Base-by-base conservation (phyloP, 1,284 basidiomycete species). In the Trichosporon sp. region DNA sequence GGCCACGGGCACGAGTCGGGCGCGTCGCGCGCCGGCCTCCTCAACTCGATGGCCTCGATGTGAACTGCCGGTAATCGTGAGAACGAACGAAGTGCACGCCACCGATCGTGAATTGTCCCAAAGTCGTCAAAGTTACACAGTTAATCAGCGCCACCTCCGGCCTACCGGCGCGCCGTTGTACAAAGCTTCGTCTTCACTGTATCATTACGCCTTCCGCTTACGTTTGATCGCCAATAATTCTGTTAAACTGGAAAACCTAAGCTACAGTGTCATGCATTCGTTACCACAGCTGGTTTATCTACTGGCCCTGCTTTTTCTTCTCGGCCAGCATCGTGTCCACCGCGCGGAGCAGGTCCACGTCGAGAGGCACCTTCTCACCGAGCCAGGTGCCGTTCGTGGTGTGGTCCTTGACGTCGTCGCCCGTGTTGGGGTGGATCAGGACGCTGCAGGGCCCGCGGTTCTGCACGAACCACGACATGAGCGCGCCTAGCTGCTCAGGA, bases 361-460 rank as follows among this genome's bases (percentile, higher is more conserved):
- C 76, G 60, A 91, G 76, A 0, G 88, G 87, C 85, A 87, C 89
- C 4, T 86, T 85, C 60, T 78, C 84, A 6, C 90, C 90, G 78
- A 92, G 90, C 91, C 90, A 92, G 0, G 88, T 86, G 67, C 85
- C 86, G 1, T 87, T 81, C 70, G 88, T 87, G 0, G 89, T 88
- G 74, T 91, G 90, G 75, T 91, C 91, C 68, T 73, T 84, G 73
- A 85, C 83, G 1, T 85, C 67, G 72, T 90, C 83, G 34, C 85
- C 84, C 3, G 90, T 91, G 80, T 92, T 91, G 0, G 90, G 90
- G 79, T 92, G 90, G 70, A 91, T 83, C 12, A 91, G 84, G 6
- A 91, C 89, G 23, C 90, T 90, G 82, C 87, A 88, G 0, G 88
- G 88, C 2, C 89, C 89, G 1, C 89, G 86, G 75, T 89, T 85